Evolutionary conservation across 331 rosid genomes (phyloP), one percentile per base, ranked within the genome.

Genomic region (Malus hybrid): DNA sequence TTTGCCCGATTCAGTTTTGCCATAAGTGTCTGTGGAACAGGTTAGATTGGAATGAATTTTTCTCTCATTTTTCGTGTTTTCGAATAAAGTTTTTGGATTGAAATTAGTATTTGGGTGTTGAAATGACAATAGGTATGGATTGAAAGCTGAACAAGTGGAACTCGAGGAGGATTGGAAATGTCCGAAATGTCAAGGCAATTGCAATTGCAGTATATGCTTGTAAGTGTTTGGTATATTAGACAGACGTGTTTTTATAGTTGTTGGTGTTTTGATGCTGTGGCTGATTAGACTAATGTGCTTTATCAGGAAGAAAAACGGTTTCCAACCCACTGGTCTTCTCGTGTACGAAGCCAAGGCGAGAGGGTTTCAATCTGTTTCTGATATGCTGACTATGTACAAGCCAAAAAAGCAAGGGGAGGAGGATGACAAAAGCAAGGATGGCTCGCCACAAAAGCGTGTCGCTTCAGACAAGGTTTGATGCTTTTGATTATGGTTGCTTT

Each of bases 141-240:
- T 88, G 82, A 83, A 80, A 24, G 93, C 90, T 8, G 85, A 88
- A 65, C 86, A 83, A 69, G 90, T 85, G 22, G 81, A 57, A 2
- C 67, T 15, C 55, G 29, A 78, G 81, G 73, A 31, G 22, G 80
- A 84, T 22, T 94, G 99, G 99, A 39, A 6, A 4, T 94, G 99
- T 70, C 99, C 99, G 5, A 94, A 46, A 76, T 94, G 99, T 79
- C 80, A 87, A 81, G 91, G 86, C 71, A 68, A 81, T n/a, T 94
- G 99, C 86, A 94, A 88, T 63, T 92, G 99, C 69, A 94, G 99
- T 73, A n/a, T 32, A 32, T 94, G 99, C 91, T 83, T 76, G 99
- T 86, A 80, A 82, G 89, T 76, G 67, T 70, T 69, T 39, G 16
- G 3, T 50, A 74, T 12, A 7, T 29, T 44, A n/a, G 18, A 5